Percentiles rank a stretch among this genome's conserved stretches.
Conservation (phyloP, 1,284 basidiomycete species). For the Rhodotorula sp. region DNA sequence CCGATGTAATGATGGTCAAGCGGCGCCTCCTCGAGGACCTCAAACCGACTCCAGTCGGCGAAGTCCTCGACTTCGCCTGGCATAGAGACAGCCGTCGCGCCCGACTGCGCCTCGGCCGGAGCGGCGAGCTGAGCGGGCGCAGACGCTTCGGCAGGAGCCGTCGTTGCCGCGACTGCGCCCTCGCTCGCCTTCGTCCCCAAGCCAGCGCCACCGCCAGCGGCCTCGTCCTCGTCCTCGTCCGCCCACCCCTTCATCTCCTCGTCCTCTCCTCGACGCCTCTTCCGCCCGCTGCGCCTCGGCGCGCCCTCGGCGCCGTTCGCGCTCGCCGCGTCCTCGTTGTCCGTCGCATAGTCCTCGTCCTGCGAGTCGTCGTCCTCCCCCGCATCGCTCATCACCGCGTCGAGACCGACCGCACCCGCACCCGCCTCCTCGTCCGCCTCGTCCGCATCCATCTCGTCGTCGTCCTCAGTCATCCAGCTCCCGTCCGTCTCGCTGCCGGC, state of each 20-base stretch:
- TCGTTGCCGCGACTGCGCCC: slow-evolving; percentile 36
- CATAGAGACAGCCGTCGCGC: slow-evolving; percentile 26
- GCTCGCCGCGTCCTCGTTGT: slow-evolving; percentile 1
- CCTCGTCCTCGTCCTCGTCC: slow-evolving; percentile 36
- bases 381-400: slow-evolving; percentile 13
- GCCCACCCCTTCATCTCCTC: slow-evolving; percentile 32
- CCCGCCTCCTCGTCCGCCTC: slow-evolving; percentile 26
- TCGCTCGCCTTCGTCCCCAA: slow-evolving; percentile 30
- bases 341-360: slow-evolving; percentile 42
- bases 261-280: slow-evolving; percentile 33
- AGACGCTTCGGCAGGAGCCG: slow-evolving; percentile 40
- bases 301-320: neutral
- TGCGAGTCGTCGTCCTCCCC: slow-evolving; percentile 34
- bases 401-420: slow-evolving; percentile 41
- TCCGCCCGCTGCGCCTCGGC: slow-evolving; percentile 1
- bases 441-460: slow-evolving; percentile 23
- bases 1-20: slow-evolving; percentile 76
- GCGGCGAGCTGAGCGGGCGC: neutral
- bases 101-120: neutral
- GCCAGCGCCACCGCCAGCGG: too few species aligned
- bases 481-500: slow-evolving; percentile 10
- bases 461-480: slow-evolving; percentile 36
- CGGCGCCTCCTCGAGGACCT: slow-evolving; percentile 71
- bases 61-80: slow-evolving; percentile 48
- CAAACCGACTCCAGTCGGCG: slow-evolving; percentile 70